Base-by-base conservation (phyloP, 768 basidiomycete species). In the Hypsizygus marmoreus region DNA sequence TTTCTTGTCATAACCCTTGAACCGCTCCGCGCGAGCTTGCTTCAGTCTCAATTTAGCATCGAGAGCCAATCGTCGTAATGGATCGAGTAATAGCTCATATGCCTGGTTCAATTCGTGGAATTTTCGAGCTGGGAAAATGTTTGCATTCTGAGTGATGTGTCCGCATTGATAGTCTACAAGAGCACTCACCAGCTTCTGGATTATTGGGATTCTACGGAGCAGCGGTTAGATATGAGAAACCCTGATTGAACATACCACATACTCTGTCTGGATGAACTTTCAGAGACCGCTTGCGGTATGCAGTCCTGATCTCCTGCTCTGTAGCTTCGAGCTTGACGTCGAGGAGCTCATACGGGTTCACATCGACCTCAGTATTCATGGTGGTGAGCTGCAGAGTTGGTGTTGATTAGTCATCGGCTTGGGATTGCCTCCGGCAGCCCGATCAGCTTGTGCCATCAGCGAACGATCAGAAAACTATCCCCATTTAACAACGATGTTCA, bases 231-330 rank as follows among this genome's bases (percentile, higher is more conserved):
- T n/a, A n/a, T n/a, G n/a, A n/a, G n/a, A n/a, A n/a, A n/a, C n/a
- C n/a, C n/a, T n/a, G n/a, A n/a, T n/a, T n/a, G n/a, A n/a, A n/a
- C n/a, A n/a, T n/a, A n/a, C n/a, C n/a, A n/a, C n/a, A n/a, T 54
- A 90, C 90, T 59, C 88, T 80, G 60, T 92, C 91, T 22, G 91
- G 91, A 67, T 93, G 91, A 26, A 91, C 88, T 69, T 90, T 91
- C 56, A 90, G 74, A 1, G 91, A 91, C 22, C 80, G 74, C 47
- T 88, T 76, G 30, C 90, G 77, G 55, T 91, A 93, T 0, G 90
- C 88, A 2, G 82, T 88, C 46, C 80, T 76, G 42, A 93, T 88
- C 52, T 91, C 89, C 40, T 80, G 77, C 47, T 91, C 88, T 23
- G 85, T 85, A 13, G 84, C 75, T 51, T 89, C 87, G 30, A 72